phyloP scores from a whole-genome alignment of 768 basidiomycete species.

The Boletus speciosus region DNA sequence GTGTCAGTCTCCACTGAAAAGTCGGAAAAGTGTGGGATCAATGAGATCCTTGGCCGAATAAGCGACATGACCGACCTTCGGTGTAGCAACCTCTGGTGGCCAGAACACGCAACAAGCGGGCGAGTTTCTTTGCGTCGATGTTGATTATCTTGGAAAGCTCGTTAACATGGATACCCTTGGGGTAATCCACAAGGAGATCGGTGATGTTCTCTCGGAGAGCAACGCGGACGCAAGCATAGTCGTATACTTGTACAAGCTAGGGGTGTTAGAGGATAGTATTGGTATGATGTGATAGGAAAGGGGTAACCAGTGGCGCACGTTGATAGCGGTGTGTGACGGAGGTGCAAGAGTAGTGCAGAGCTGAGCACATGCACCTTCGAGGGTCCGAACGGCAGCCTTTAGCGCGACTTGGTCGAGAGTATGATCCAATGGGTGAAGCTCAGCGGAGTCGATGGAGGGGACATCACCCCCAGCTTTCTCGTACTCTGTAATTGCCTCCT shows the following conservation, averaged over 20 bases:
- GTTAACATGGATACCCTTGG: conserved; percentile 30
- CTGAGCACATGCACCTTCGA: conserved; percentile 38
- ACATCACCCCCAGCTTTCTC: conserved; percentile 23
- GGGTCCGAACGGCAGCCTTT: conserved; percentile 23
- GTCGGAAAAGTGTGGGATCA: background rate
- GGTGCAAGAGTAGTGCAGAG: conserved; percentile 34
- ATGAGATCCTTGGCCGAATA: background rate
- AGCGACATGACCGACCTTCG: conserved; percentile 26
- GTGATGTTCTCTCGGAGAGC: conserved; percentile 28
- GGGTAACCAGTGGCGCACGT: conserved; percentile 20
- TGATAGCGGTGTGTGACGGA: conserved; percentile 31
- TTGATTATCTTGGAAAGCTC: conserved; percentile 23
- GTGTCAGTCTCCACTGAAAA: conserved; percentile 27
- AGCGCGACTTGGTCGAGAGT: conserved; percentile 21
- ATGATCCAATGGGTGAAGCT: conserved; percentile 35
- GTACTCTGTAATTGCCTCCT: conserved; percentile 34
- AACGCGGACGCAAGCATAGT: conserved; percentile 29
- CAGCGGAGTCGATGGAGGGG: conserved; percentile 35
- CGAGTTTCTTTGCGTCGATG: conserved; percentile 28
- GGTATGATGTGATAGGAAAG: background rate
- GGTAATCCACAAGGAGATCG: conserved; percentile 25
- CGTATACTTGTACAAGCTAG: conserved; percentile 27
- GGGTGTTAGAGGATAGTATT: background rate
- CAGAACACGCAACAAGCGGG: conserved; percentile 29
- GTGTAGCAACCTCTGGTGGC: conserved; percentile 29